These are phyloP conservation scores for Fraxinus excelsior DNA, from an alignment of 257 asterid genomes.

Conservation along the genomic window DNA sequence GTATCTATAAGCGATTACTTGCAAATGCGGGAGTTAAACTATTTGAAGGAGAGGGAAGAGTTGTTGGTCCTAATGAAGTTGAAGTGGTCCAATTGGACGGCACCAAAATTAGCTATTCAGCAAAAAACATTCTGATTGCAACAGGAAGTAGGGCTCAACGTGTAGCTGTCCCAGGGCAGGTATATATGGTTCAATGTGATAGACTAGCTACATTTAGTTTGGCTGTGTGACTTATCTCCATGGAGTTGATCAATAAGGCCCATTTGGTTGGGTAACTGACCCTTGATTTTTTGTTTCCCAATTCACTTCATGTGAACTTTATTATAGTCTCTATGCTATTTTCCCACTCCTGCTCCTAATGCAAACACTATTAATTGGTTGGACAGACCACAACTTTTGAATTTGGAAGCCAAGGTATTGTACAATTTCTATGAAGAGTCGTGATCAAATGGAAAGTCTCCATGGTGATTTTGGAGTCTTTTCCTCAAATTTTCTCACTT, in stretches of 20 bases:
- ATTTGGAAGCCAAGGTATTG: neutral
- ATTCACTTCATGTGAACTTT: neutral
- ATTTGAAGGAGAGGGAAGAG: constrained; percentile 96
- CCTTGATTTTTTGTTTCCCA: neutral
- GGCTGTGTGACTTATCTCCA: constrained; percentile 4
- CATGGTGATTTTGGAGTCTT: neutral
- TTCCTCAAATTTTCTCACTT: neutral
- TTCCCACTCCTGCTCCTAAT: neutral
- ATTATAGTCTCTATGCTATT: neutral
- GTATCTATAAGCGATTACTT: constrained; percentile 86
- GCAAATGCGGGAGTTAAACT: constrained; percentile 89
- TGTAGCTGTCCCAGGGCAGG: constrained; percentile 84
- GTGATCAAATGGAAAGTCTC: neutral
- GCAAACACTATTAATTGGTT: neutral
- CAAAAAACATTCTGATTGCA: constrained; percentile 86
- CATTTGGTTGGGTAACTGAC: neutral
- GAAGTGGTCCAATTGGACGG: constrained; percentile 92
- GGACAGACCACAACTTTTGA: neutral
- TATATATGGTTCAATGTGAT: constrained; percentile 26
- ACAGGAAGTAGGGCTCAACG: constrained; percentile 96
- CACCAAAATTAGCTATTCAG: constrained; percentile 81
- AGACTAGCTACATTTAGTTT: constrained; percentile 1
- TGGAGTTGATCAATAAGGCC: constrained; percentile 9
- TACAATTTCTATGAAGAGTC: neutral
- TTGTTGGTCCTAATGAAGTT: constrained; percentile 90